Percentiles rank a stretch among this genome's conserved stretches.
phyloP scores from a whole-genome alignment of 495 filamentous ascomycete species.

The Aspergillus haitiensis region DNA sequence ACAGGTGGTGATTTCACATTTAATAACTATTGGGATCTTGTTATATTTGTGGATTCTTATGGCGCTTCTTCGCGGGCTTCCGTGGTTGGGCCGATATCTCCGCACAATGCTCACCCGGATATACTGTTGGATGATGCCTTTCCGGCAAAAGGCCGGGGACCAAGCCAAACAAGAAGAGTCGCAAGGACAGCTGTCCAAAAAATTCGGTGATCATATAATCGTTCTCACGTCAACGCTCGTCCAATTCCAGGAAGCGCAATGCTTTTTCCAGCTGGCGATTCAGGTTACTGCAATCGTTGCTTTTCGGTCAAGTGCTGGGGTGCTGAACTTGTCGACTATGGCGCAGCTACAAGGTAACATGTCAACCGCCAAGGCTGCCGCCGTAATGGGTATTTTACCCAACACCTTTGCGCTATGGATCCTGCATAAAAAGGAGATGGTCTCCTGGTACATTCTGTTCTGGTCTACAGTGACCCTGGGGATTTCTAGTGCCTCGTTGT shows the following conservation, averaged over 20 bases:
- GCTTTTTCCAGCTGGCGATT: constrained; percentile 11
- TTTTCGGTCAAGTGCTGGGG: not conserved
- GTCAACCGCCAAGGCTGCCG: not conserved
- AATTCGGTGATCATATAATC: constrained; percentile 7
- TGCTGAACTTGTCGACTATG: not conserved
- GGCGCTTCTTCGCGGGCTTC: not conserved
- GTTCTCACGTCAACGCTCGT: constrained; percentile 10
- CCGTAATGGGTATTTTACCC: not conserved
- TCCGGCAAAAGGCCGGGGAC: not conserved
- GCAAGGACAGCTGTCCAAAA: not conserved
- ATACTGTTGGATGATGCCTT: not conserved
- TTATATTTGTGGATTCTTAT: not conserved
- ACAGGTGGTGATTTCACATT: not conserved
- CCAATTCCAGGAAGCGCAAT: constrained; percentile 15
- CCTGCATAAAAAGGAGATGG: not conserved
- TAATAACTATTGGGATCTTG: not conserved
- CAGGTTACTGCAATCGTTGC: constrained; percentile 4
- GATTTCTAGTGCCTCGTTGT: constrained; percentile 3
- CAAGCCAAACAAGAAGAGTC: not conserved
- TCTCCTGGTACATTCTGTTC: constrained; percentile 9
- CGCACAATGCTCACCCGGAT: not conserved
- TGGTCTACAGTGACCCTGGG: constrained; percentile 3
- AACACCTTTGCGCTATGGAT: constrained; percentile 9
- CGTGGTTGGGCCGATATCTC: not conserved
- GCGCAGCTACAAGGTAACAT: not conserved